phyloP scores from a whole-genome alignment of 179 eudicot species.

The Pouteria campechiana region DNA sequence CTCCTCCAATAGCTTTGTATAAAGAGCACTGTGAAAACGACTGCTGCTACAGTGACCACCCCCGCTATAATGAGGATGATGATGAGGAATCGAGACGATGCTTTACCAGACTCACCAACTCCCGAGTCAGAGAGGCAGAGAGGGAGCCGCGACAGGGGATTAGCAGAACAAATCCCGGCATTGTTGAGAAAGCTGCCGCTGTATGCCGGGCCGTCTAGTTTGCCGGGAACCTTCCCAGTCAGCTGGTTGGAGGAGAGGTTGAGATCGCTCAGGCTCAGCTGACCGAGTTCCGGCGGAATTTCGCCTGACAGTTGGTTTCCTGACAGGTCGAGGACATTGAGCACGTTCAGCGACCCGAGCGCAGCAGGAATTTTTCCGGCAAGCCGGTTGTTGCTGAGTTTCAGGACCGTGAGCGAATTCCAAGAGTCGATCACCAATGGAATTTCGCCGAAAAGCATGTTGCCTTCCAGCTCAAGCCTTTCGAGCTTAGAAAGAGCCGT shows the following conservation, averaged over 20 bases:
- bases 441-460: slow-evolving; percentile 51
- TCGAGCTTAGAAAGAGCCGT: slow-evolving; percentile 34
- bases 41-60: slow-evolving; percentile 16
- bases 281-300: slow-evolving; percentile 51
- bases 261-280: slow-evolving; percentile 25
- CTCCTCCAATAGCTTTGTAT: slow-evolving; percentile 25
- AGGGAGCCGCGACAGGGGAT: slow-evolving; percentile 19
- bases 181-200: slow-evolving; percentile 50
- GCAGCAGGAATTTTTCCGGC: slow-evolving; percentile 49
- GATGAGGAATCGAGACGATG: slow-evolving; percentile 28
- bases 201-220: slow-evolving; percentile 46
- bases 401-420: slow-evolving; percentile 32
- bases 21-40: slow-evolving; percentile 19
- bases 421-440: slow-evolving; percentile 51
- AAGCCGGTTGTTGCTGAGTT: slow-evolving; percentile 47
- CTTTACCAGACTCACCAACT: slow-evolving; percentile 6
- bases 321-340: slow-evolving; percentile 50
- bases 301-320: slow-evolving; percentile 48
- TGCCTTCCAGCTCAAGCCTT: slow-evolving; percentile 47
- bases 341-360: slow-evolving; percentile 43
- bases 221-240: slow-evolving; percentile 48
- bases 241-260: slow-evolving; percentile 63
- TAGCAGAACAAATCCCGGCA: slow-evolving; percentile 43
- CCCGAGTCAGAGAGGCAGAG: slow-evolving; percentile 18
- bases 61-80: slow-evolving; percentile 38